A percentile compares a stretch with the other conserved stretches of the same genome.
Evolutionary conservation across 192 early-diverging fungal species (phyloP).

Genomic region (Coemansia sp.): DNA sequence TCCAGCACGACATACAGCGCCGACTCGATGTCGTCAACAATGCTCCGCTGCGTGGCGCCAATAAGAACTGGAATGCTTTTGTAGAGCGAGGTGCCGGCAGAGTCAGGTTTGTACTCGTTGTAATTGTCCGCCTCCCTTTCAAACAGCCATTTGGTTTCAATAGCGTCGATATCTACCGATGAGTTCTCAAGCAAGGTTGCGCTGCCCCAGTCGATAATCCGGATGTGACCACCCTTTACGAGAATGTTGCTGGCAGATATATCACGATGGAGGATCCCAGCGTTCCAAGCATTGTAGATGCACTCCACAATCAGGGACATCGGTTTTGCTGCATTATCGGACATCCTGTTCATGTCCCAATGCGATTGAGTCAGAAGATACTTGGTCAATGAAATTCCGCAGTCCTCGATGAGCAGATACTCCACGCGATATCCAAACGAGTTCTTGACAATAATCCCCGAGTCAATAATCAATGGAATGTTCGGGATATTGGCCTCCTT

Average conservation of each 20-base stretch:
- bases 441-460: not conserved
- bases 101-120: not conserved
- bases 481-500: not conserved
- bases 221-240: not conserved
- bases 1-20: constrained; percentile 1
- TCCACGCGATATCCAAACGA: constrained; percentile 12
- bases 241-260: not conserved
- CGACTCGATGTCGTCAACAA: not conserved
- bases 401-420: constrained; percentile 2
- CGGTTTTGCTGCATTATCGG: not conserved
- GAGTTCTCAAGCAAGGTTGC: not conserved
- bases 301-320: not conserved
- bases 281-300: not conserved
- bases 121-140: not conserved
- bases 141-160: not conserved
- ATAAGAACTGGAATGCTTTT: not conserved
- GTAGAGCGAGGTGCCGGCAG: not conserved
- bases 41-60: not conserved
- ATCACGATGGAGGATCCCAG: constrained; percentile 4
- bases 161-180: not conserved
- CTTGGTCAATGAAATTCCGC: not conserved
- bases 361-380: not conserved
- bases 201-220: not conserved
- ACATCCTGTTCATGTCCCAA: not conserved
- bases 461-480: not conserved